phyloP scores from a whole-genome alignment of 2,329 filamentous ascomycete genomes.

The Xylariales sp. region DNA sequence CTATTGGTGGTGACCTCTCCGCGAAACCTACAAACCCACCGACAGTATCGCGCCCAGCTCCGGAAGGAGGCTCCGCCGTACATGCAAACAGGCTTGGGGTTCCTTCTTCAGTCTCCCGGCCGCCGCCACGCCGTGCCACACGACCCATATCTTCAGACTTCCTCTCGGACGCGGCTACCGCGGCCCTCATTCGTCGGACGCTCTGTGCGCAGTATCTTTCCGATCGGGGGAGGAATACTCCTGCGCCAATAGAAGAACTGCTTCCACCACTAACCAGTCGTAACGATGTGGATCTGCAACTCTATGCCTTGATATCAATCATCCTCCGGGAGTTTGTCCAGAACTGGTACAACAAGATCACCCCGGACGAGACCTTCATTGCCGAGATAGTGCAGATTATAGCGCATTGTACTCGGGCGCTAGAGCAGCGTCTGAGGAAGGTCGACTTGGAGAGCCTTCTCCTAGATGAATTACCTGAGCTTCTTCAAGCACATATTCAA shows the following conservation, averaged over 20 bases:
- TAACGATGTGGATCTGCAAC: slow-evolving; percentile 86
- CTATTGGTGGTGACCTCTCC: slow-evolving; percentile 13
- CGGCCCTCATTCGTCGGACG: slow-evolving; percentile 74
- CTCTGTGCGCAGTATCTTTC: slow-evolving; percentile 70
- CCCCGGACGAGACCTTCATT: slow-evolving; percentile 82
- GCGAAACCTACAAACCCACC: slow-evolving; percentile 17
- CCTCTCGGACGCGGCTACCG: slow-evolving; percentile 73
- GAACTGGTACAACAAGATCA: slow-evolving; percentile 90
- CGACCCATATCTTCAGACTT: slow-evolving; percentile 40
- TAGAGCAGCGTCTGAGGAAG: slow-evolving; percentile 81
- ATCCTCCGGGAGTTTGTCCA: slow-evolving; percentile 87
- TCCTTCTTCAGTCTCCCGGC: no score
- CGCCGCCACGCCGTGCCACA: slow-evolving; percentile 18
- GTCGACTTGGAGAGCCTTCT: slow-evolving; percentile 79
- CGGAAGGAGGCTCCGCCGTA: slow-evolving; percentile 16
- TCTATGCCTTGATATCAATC: slow-evolving; percentile 89
- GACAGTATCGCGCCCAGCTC: slow-evolving; percentile 18
- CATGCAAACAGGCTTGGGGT: no score
- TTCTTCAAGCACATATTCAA: slow-evolving; percentile 75
- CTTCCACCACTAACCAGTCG: slow-evolving; percentile 90
- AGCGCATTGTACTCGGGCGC: slow-evolving; percentile 81
- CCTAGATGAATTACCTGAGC: slow-evolving; percentile 80
- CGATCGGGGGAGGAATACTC: slow-evolving; percentile 49
- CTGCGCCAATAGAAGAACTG: slow-evolving; percentile 70
- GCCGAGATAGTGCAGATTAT: slow-evolving; percentile 86